A percentile compares a stretch with the other conserved stretches of the same genome.
These are phyloP conservation scores for Fermentozyma sake DNA, from an alignment of 1,139 yeast species.

Conservation along the genomic window DNA sequence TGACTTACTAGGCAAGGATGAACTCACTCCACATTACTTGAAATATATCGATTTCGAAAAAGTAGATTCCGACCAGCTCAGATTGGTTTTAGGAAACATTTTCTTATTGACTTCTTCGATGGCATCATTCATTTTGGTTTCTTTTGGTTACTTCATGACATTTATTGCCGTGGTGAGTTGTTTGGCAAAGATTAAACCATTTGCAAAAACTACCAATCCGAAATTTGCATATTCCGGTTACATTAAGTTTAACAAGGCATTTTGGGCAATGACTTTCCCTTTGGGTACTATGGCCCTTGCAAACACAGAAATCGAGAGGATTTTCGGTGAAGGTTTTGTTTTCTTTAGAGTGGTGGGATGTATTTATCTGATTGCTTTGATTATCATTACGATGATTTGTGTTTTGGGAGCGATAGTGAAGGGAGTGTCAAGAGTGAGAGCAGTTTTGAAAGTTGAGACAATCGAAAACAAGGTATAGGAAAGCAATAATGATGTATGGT, in stretches of 20 bases:
- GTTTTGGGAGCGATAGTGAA: slow-evolving; percentile 19
- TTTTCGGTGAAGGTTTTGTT: slow-evolving; percentile 36
- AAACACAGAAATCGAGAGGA: slow-evolving; percentile 43
- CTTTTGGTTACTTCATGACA: slow-evolving; percentile 22
- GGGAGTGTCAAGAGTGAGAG: too few species aligned
- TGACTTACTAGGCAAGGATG: slow-evolving; percentile 9
- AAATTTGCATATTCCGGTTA: slow-evolving; percentile 19
- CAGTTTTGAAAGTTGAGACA: too few species aligned
- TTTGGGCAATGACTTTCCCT: slow-evolving; percentile 92
- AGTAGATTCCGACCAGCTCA: slow-evolving; percentile 2
- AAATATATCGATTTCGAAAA: slow-evolving; percentile 4
- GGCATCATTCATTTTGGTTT: slow-evolving; percentile 12
- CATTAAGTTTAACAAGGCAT: slow-evolving; percentile 51
- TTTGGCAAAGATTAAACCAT: slow-evolving; percentile 17
- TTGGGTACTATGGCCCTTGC: slow-evolving; percentile 77
- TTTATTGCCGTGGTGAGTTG: slow-evolving; percentile 15
- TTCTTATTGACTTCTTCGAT: slow-evolving; percentile 21
- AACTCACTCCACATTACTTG: slow-evolving; percentile 7
- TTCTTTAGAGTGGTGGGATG: slow-evolving; percentile 61
- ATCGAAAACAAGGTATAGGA: too few species aligned
- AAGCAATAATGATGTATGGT: too few species aligned
- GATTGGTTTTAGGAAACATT: slow-evolving; percentile 12
- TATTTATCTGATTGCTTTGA: slow-evolving; percentile 50
- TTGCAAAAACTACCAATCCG: slow-evolving; percentile 14
- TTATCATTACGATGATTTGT: slow-evolving; percentile 34